Evolutionary conservation across 306 rosid genomes (phyloP), one percentile per base, ranked within the genome.

Genomic region (Quercus variabilis): DNA sequence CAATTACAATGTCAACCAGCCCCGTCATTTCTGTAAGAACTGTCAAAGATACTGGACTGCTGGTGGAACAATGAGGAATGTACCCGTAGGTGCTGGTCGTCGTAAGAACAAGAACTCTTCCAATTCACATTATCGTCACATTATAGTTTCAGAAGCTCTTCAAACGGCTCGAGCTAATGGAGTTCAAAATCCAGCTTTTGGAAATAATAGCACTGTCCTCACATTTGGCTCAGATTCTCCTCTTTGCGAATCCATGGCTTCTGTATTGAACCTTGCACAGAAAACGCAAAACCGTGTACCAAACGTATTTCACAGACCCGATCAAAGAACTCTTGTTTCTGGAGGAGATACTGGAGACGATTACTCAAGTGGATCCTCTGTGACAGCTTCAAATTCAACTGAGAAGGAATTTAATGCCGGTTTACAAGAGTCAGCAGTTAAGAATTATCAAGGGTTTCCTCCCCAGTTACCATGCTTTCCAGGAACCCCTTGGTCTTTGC

Each of bases 1-100:
- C 76, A 94, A 94, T 69, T 94, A 94, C 90, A 94, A 92, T 21
- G 91, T 94, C 71, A 90, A 84, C 69, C 98, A 94, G 76, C 98
- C 98, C 1, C 96, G 98, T 13, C 92, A 94, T 78, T 94, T 94
- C 83, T 94, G 98, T 81, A 94, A 94, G 86, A 91, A 88, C 79
- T 94, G 98, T 64, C 98, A 90, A 74, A 87, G 98, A 79, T 94
- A 94, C 73, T 94, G 98, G 98, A 94, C 98, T 5, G 91, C 97
- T 3, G 98, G 98, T 62, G 98, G 98, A 55, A 86, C 88, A 63
- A 94, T 90, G 90, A 86, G 98, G 80, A 90, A 89, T 68, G 92
- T 94, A 10, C 94, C 92, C 0, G 92, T 94, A 1, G 98, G 97
- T 0, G 96, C 98, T 13, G 98, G 98, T 46, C 97, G 98, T 5